These are phyloP conservation scores for Lepiota brunneoincarnata DNA, from an alignment of 768 basidiomycete species.

Conservation along the genomic window DNA sequence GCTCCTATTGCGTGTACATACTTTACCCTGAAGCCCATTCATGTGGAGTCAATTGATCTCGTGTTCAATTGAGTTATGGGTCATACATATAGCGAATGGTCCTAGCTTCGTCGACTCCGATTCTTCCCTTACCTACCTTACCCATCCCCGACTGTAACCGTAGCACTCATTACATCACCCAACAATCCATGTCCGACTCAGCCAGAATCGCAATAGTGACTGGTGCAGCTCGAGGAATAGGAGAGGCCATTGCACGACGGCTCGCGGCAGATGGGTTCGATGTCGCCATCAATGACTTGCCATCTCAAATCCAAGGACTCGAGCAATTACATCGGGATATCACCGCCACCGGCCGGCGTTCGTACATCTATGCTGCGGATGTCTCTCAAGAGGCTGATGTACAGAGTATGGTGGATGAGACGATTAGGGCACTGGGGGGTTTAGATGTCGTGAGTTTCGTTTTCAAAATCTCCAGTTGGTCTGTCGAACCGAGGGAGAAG, in stretches of 20 bases:
- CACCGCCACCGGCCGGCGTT: constrained; percentile 11
- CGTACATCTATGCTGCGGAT: constrained; percentile 14
- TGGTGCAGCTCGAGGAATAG: constrained; percentile 44
- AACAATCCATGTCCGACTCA: neutral
- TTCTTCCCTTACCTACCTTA: too few relatives aligned
- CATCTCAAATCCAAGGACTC: constrained; percentile 11
- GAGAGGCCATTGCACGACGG: constrained; percentile 40
- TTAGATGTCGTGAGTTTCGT: constrained; percentile 19
- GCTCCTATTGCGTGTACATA: too few relatives aligned
- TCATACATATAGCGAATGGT: too few relatives aligned
- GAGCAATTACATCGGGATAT: constrained; percentile 15
- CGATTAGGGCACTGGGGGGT: constrained; percentile 15
- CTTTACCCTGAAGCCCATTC: too few relatives aligned
- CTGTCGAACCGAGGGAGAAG: neutral
- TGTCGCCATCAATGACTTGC: constrained; percentile 38
- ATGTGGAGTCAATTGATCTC: too few relatives aligned
- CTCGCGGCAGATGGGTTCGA: constrained; percentile 45
- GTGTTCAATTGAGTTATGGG: too few relatives aligned
- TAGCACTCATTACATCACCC: too few relatives aligned
- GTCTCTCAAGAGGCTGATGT: constrained; percentile 20
- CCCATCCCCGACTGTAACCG: too few relatives aligned
- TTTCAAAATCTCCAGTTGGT: neutral
- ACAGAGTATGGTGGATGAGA: constrained; percentile 14
- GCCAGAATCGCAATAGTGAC: constrained; percentile 38
- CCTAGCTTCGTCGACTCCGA: too few relatives aligned